Evolutionary conservation across 257 asterid species (phyloP), one percentile per base, ranked within the genome.

Genomic region (Gardenia jasminoides): DNA sequence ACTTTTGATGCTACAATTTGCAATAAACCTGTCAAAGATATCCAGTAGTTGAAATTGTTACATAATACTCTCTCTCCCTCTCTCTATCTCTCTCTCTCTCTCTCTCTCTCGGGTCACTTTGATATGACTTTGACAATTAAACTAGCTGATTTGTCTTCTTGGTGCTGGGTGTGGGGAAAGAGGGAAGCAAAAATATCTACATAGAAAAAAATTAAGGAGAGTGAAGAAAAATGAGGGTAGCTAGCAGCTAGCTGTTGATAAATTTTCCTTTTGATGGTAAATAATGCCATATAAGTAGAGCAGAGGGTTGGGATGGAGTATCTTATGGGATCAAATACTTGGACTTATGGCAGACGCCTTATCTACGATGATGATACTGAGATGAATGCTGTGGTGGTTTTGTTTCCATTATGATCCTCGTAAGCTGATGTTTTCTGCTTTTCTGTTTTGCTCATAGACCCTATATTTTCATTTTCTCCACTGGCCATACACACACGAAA

Each of bases 401-500:
- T 64, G 30, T 64, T 31, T 30, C 61, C 50, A 17, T 28, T 30
- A 17, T 36, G 24, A 11, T n/a, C 67, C 43, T 58, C 26, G 17
- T 81, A 11, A 73, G 76, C 44, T 41, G 0, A 46, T n/a, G 10
- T 13, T 66, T 80, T 19, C 64, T 48, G 31, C 77, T 80, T n/a
- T 62, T 48, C 31, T 79, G 71, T 70, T 62, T 65, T 67, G 74
- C 16, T 61, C 80, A 85, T 89, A 96, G 98, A 93, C 88, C 99
- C 99, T 67, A 89, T 96, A 82, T 91, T 93, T 86, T 96, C 96
- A 3, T 92, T 96, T 78, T 96, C 99, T 6, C 98, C 98, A 15
- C 82, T 96, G 93, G 99, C 99, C 85, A 96, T 96, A 84, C 99
- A 96, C 89, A 96, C 99, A 56, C 92, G 98, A 77, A 96, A 96